Percentiles rank a stretch among this genome's conserved stretches.
These are phyloP conservation scores for Aphanoascus verrucosus DNA, from an alignment of 2,329 filamentous ascomycete genomes.

Conservation along the genomic window DNA sequence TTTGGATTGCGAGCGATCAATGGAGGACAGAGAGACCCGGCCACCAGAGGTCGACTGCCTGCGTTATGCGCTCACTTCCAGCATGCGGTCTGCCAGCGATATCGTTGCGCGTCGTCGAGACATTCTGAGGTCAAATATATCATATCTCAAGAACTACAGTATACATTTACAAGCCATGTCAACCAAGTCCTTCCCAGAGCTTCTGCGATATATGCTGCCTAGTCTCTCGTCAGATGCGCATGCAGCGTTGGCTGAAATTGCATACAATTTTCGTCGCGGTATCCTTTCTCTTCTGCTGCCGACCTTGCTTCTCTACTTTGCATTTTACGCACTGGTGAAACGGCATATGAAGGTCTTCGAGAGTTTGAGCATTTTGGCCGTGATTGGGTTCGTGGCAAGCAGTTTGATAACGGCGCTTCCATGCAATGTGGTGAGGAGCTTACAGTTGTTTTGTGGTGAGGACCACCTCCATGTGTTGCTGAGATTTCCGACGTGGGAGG, in stretches of 20 bases:
- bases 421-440: constrained; percentile 23
- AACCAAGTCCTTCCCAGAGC: neutral
- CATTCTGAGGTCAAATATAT: neutral
- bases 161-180: neutral
- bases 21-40: neutral
- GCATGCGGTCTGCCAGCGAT: too few relatives aligned
- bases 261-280: constrained; percentile 7
- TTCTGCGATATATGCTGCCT: neutral
- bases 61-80: too few relatives aligned
- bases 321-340: constrained; percentile 16
- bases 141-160: neutral
- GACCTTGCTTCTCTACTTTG: constrained; percentile 15
- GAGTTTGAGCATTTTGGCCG: constrained; percentile 11
- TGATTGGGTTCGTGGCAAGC: constrained; percentile 12
- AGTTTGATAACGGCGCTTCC: constrained; percentile 23
- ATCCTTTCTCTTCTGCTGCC: constrained; percentile 15
- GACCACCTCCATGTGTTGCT: constrained; percentile 1
- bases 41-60: too few relatives aligned
- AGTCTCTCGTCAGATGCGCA: constrained; percentile 11
- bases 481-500: neutral
- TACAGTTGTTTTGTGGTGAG: constrained; percentile 30
- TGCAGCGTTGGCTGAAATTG: constrained; percentile 9
- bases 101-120: too few relatives aligned
- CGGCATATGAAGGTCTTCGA: constrained; percentile 10
- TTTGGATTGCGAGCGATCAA: neutral